Percentiles rank a stretch among this genome's conserved stretches.
These are phyloP conservation scores for Claviceps purpurea DNA, from an alignment of 2,329 filamentous ascomycete species.

Conservation along the genomic window DNA sequence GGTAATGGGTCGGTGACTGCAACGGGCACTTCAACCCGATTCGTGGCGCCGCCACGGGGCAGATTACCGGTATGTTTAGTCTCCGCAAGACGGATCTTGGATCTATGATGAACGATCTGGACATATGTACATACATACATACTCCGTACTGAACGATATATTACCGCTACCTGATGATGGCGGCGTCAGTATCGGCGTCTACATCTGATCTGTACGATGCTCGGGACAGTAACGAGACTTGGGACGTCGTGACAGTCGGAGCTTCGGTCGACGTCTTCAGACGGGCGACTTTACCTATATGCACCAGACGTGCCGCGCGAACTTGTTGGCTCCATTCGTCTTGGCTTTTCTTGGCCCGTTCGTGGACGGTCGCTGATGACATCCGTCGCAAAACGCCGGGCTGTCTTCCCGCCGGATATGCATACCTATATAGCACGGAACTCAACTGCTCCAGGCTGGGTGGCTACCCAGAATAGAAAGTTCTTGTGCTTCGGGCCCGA, in stretches of 20 bases:
- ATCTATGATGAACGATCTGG: too few species aligned
- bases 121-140: too few species aligned
- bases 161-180: background rate
- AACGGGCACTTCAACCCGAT: background rate
- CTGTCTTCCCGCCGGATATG: background rate
- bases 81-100: too few species aligned
- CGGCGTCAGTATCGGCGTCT: too few species aligned
- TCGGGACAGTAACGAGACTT: too few species aligned
- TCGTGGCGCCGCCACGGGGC: background rate
- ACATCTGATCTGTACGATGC: too few species aligned
- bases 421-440: too few species aligned
- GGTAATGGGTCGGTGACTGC: conserved; percentile 3
- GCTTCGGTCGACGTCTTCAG: background rate
- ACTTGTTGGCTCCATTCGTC: background rate
- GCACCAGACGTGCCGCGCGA: background rate
- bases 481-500: background rate
- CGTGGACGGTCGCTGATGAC: background rate
- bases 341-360: background rate
- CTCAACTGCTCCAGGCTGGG: too few species aligned
- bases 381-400: background rate
- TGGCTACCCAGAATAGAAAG: background rate
- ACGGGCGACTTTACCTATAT: background rate
- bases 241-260: too few species aligned
- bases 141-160: background rate
- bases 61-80: too few species aligned